Base-by-base conservation (phyloP, 192 early-diverging fungal species). In the Chytriomyces sp. region DNA sequence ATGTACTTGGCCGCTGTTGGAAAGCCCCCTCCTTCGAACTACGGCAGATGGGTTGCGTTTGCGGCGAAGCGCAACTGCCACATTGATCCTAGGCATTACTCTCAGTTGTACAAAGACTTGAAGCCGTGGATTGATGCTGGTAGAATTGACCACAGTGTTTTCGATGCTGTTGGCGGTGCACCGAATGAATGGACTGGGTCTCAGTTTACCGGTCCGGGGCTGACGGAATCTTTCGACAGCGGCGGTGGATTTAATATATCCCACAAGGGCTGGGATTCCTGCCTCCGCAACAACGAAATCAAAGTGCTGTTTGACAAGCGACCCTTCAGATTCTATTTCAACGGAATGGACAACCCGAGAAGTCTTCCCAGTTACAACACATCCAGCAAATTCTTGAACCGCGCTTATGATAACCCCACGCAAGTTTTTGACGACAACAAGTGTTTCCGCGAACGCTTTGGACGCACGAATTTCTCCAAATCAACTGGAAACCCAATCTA, bases 401-500 rank as follows among this genome's bases (percentile, higher is more conserved):
- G 35, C 1, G 16, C 13, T 13, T 57, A 57, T 20, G 20, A 57
- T 3, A 13, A 57, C 53, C 53, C 53, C 3, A 20, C 13, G 16
- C 16, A 57, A 2, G 53, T 20, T 20, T 57, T 57, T 20, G 53
- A 13, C 16, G 53, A 57, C 53, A 57, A 57, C 53, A 20, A 13
- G 53, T 57, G 53, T 57, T 20, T 57, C 16, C 53, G 53, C 16
- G 16, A 57, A 20, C 53, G 53, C 53, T 57, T 57, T 20, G 53
- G 20, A n/a, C 13, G 20, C 53, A 20, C 53, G 53, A 57, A 57
- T 57, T 20, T n/a, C 20, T 13, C 53, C 53, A 35, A 35, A 35
- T 57, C 53, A 57, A 57, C 53, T 57, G 53, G 53, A 57, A 57
- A 57, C 53, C 53, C 53, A 13, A 57, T 57, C 53, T 20, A n/a